These are phyloP conservation scores for Ceratonia siliqua DNA, from an alignment of 306 rosid species.

Conservation along the genomic window DNA sequence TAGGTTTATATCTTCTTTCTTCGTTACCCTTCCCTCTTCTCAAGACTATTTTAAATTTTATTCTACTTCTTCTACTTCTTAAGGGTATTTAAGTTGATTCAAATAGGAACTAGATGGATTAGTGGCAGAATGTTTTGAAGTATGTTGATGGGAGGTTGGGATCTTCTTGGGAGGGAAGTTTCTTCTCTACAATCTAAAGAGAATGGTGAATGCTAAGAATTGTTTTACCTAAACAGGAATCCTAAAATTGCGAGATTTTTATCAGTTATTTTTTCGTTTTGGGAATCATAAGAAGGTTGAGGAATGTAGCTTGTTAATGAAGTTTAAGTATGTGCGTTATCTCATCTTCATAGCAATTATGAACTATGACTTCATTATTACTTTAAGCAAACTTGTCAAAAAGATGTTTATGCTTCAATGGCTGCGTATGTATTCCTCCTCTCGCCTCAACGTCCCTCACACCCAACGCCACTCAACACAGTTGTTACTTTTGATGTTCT, in stretches of 20 bases:
- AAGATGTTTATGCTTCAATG: not conserved
- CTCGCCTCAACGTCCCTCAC: not conserved
- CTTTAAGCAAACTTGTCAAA: not conserved
- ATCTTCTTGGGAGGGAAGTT: not conserved
- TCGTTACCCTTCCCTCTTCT: not conserved
- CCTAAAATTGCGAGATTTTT: not conserved
- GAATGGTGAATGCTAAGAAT: not conserved
- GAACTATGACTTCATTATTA: no score
- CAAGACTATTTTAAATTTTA: no score
- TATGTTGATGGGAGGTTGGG: not conserved
- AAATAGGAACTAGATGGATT: slow-evolving; percentile 1
- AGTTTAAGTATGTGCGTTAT: no score
- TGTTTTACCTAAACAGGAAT: no score
- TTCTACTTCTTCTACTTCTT: no score
- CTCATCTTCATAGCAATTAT: no score
- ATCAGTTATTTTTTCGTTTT: not conserved
- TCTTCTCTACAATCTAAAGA: not conserved
- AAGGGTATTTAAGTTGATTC: slow-evolving; percentile 16
- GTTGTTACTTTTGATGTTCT: not conserved
- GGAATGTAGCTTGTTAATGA: no score
- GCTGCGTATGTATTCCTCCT: not conserved
- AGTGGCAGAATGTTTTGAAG: slow-evolving; percentile 6
- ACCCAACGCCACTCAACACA: not conserved
- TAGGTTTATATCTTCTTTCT: not conserved
- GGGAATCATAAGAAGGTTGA: not conserved